Base-by-base conservation (phyloP, 1,139 yeast species). In the Yamadazyma dendronema region DNA sequence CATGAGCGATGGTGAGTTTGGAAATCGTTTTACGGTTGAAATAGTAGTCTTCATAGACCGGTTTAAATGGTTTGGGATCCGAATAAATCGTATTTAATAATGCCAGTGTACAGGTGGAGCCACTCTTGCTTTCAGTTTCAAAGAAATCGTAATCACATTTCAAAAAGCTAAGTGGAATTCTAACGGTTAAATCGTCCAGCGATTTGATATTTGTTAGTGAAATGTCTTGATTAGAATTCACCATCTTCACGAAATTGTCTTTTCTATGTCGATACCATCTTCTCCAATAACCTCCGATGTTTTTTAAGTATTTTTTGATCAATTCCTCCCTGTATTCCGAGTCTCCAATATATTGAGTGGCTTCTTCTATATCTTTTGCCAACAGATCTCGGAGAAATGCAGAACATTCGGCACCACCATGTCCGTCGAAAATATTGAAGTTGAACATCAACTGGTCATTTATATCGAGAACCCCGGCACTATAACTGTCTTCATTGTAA, bases 281-380 rank as follows among this genome's bases (percentile, higher is more conserved):
- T 41, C 79, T 72, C 97, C 97, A 92, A 61, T 92, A 92, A 2
- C 94, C 90, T 4, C 96, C 96, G 17, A 86, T 72, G 38, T 74
- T 72, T 36, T 71, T 65, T 52, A 71, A 71, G 55, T 79, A 81
- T 36, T 69, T 65, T 37, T 74, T 66, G 12, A 61, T 51, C 36
- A 86, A 62, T 21, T 74, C 62, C 13, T 60, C 59, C 26, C 63
- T 46, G 30, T 15, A 57, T 45, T 46, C 63, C 54, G 48, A 71
- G 47, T 40, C 64, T 3, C 44, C 38, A 3, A 50, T 47, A 34
- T 56, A 42, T 11, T 34, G 43, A 28, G 46, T 39, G 13, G 67
- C 64, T 5, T 51, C 52, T 51, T 84, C 95, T 22, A 89, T 75
- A 38, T 68, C 72, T 34, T 60, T 52, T 24, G 82, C 76, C 31